Evolutionary conservation across 2,329 filamentous ascomycete genomes (phyloP).

Genomic region (Pseudofabraea citricarpa): DNA sequence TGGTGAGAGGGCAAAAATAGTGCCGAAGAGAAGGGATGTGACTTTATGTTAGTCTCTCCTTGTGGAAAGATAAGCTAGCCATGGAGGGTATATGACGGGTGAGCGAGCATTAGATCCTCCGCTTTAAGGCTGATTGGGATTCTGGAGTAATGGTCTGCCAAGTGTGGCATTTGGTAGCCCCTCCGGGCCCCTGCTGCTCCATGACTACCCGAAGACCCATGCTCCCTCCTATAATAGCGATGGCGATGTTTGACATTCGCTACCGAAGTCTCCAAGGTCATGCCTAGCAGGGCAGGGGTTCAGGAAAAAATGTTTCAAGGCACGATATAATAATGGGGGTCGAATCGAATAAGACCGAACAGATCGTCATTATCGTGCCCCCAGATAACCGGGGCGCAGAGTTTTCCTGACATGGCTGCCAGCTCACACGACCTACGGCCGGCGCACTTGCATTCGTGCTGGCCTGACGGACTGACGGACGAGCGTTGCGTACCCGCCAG

Average conservation of each 20-base stretch:
- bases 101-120: constrained; percentile 23
- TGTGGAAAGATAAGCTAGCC: too few relatives aligned
- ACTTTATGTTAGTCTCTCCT: constrained; percentile 15
- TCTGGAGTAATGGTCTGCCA: constrained; percentile 25
- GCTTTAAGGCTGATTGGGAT: constrained; percentile 30
- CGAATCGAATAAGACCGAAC: neutral
- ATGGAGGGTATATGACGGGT: constrained; percentile 23
- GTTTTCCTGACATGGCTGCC: constrained; percentile 8
- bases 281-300: constrained; percentile 6
- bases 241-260: constrained; percentile 15
- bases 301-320: constrained; percentile 3
- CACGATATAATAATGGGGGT: neutral
- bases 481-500: too few relatives aligned
- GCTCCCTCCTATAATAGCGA: constrained; percentile 13
- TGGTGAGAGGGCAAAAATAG: constrained; percentile 9
- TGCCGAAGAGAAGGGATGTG: constrained; percentile 15
- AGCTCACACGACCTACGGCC: neutral
- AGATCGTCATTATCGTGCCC: neutral
- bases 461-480: too few relatives aligned
- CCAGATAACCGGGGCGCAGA: constrained; percentile 2
- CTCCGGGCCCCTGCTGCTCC: constrained; percentile 13
- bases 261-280: constrained; percentile 10
- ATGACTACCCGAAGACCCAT: constrained; percentile 20
- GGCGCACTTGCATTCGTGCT: too few relatives aligned
- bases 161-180: constrained; percentile 14